These are phyloP conservation scores for Lipomyces anomalus DNA, from an alignment of 805 yeast species.

Conservation along the genomic window DNA sequence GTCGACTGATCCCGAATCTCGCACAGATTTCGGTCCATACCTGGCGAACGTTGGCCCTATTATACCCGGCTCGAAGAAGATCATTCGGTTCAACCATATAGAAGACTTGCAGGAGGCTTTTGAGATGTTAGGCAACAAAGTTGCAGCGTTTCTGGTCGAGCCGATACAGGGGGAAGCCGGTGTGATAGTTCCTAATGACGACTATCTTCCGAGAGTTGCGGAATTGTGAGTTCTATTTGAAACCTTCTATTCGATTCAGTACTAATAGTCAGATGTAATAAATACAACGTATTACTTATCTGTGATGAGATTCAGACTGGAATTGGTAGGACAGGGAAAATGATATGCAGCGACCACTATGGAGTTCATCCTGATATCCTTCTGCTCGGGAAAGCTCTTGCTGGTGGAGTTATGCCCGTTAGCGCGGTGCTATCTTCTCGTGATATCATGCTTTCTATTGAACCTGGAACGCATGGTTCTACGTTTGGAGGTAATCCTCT, in stretches of 20 bases:
- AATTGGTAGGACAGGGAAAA: conserved; percentile 92
- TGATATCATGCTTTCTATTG: conserved; percentile 81
- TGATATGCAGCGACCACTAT: conserved; percentile 86
- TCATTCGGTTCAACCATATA: conserved; percentile 74
- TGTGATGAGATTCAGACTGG: conserved; percentile 98
- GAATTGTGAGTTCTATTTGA: too few relatives aligned
- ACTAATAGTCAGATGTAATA: conserved; percentile 56
- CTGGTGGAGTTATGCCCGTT: conserved; percentile 92
- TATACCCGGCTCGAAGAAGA: conserved; percentile 65
- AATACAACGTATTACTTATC: conserved; percentile 81
- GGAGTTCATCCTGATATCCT: conserved; percentile 82
- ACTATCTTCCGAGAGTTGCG: conserved; percentile 67
- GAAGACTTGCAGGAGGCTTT: conserved; percentile 84
- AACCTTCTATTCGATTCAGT: too few relatives aligned
- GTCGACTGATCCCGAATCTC: conserved; percentile 95
- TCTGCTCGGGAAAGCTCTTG: conserved; percentile 86
- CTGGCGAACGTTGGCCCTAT: conserved; percentile 75
- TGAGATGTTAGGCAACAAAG: conserved; percentile 73
- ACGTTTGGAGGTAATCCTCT: conserved; percentile 97
- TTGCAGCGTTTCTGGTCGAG: conserved; percentile 87
- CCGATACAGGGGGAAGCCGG: conserved; percentile 99
- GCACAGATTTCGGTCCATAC: conserved; percentile 84
- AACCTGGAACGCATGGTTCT: conserved; percentile 96
- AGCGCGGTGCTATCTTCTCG: conserved; percentile 86
- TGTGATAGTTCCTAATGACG: conserved; percentile 85